Evolutionary conservation across 176 grass and related monocot genomes (phyloP).

Genomic region (Aegilops bicornis): DNA sequence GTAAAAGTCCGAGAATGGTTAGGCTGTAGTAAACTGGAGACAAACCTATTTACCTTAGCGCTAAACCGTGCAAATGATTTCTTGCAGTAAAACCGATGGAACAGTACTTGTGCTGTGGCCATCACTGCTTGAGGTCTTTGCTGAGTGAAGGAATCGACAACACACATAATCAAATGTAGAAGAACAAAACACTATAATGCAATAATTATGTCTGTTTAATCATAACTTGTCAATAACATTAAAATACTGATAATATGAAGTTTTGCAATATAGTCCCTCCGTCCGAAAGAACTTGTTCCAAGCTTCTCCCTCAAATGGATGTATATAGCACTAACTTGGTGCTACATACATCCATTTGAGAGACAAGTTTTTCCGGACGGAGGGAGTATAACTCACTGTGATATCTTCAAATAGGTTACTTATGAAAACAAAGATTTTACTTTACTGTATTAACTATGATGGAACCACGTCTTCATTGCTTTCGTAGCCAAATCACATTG

Average conservation of each 20-base stretch:
- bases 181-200: background rate
- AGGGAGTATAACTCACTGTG: background rate
- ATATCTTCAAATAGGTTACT: background rate
- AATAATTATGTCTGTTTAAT: background rate
- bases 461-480: background rate
- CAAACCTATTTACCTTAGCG: conserved; percentile 56
- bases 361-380: too few species aligned
- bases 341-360: too few species aligned
- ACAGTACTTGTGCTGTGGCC: conserved; percentile 91
- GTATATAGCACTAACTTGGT: too few species aligned
- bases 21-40: background rate
- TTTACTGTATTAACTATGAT: background rate
- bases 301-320: too few species aligned
- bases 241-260: background rate
- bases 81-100: conserved; percentile 93
- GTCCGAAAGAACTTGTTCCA: too few species aligned
- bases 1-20: conserved; percentile 7
- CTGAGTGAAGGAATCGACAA: conserved; percentile 39
- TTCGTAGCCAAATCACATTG: background rate
- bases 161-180: background rate
- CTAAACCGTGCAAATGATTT: conserved; percentile 95
- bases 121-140: conserved; percentile 90
- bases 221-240: background rate
- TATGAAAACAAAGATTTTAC: too few species aligned
- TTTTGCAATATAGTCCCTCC: background rate